These are phyloP conservation scores for Yamadazyma triangularis DNA, from an alignment of 1,139 yeast species.

Conservation along the genomic window DNA sequence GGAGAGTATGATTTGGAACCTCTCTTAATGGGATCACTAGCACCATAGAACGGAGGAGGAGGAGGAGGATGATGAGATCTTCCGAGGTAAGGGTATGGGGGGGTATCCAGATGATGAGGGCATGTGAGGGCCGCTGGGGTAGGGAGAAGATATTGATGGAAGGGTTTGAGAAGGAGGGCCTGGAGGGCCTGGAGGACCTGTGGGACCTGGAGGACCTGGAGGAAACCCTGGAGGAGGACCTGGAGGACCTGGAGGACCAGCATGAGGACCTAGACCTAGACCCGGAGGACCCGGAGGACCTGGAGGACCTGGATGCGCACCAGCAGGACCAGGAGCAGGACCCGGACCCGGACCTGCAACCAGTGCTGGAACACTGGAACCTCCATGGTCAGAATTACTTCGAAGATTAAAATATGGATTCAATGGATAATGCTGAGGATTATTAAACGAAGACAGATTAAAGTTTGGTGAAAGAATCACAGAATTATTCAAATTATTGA, in stretches of 20 bases:
- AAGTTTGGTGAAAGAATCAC: constrained; percentile 2
- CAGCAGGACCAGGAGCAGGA: constrained; percentile 4
- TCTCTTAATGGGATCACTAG: neutral
- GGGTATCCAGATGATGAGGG: constrained; percentile 1
- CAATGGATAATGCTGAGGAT: constrained; percentile 31
- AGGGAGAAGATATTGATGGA: constrained; percentile 1
- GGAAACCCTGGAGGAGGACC: neutral
- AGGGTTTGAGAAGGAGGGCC: constrained; percentile 3
- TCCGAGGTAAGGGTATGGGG: neutral
- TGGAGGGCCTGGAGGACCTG: constrained; percentile 1
- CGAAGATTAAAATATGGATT: constrained; percentile 27
- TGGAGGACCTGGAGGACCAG: neutral
- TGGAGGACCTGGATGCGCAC: constrained; percentile 15
- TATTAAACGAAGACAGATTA: neutral
- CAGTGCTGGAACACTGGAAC: no score
- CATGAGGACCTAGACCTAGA: neutral
- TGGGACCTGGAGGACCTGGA: neutral
- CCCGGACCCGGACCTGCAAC: neutral
- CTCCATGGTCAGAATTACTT: constrained; percentile 2
- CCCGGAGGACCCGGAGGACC: no score
- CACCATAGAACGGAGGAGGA: constrained; percentile 17
- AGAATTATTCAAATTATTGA: constrained; percentile 10
- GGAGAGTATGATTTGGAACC: constrained; percentile 13
- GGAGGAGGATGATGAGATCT: constrained; percentile 3
- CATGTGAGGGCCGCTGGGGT: constrained; percentile 1